A percentile compares a stretch with the other conserved stretches of the same genome.
These are phyloP conservation scores for Ramalina intermedia DNA, from an alignment of 495 filamentous ascomycete genomes.

Conservation along the genomic window DNA sequence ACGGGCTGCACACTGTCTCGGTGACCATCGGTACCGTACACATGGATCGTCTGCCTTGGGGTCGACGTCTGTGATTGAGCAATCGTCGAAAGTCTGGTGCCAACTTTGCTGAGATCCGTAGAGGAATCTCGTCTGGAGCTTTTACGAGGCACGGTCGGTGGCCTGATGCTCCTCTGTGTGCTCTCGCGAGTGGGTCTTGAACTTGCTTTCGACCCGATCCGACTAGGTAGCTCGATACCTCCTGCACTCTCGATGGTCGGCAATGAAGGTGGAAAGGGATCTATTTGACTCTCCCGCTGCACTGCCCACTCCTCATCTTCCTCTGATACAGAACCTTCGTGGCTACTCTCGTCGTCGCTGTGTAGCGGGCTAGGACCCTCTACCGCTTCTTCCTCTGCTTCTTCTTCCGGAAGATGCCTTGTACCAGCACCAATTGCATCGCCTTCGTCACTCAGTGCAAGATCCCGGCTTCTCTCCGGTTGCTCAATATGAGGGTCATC, in stretches of 20 bases:
- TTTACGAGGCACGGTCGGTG: constrained; percentile 42
- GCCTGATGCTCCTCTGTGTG: constrained; percentile 20
- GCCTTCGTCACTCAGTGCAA: constrained; percentile 36
- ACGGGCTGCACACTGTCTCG: constrained; percentile 8
- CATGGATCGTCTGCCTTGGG: constrained; percentile 10
- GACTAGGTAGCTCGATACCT: constrained; percentile 49
- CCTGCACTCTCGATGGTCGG: constrained; percentile 47
- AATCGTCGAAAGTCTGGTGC: constrained; percentile 15
- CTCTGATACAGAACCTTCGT: constrained; percentile 30
- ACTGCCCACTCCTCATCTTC: constrained; percentile 23
- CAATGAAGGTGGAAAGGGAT: constrained; percentile 41
- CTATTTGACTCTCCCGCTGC: constrained; percentile 23
- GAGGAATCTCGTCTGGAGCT: constrained; percentile 42
- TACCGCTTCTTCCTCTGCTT: neutral
- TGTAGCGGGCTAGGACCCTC: constrained; percentile 2
- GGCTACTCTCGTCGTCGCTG: constrained; percentile 18
- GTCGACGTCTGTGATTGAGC: constrained; percentile 15
- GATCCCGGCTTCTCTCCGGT: constrained; percentile 39
- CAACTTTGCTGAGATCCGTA: constrained; percentile 10
- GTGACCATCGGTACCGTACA: constrained; percentile 14
- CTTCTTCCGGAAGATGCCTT: constrained; percentile 15
- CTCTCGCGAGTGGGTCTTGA: constrained; percentile 20
- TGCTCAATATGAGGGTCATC: constrained; percentile 40
- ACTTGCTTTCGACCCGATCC: constrained; percentile 45
- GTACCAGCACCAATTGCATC: constrained; percentile 19